These are phyloP conservation scores for Tylopilus intermedius DNA, from an alignment of 768 basidiomycete species.

Conservation along the genomic window DNA sequence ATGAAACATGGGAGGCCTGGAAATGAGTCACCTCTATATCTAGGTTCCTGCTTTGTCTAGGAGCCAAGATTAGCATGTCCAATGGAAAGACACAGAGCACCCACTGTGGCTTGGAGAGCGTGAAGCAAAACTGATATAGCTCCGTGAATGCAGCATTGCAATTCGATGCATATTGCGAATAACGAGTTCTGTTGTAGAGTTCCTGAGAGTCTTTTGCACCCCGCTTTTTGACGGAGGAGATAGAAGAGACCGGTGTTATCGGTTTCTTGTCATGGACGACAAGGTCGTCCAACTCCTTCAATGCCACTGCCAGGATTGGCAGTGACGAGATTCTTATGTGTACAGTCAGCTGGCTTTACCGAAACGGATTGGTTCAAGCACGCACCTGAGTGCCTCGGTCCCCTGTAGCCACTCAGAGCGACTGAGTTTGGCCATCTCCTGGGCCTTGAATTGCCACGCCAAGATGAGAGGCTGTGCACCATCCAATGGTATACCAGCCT, in stretches of 20 bases:
- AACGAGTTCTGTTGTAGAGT: constrained; percentile 52
- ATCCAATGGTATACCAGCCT: constrained; percentile 69
- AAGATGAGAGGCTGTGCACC: constrained; percentile 67
- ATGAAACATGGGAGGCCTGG: neutral
- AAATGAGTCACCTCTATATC: constrained; percentile 67
- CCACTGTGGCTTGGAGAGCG: constrained; percentile 66
- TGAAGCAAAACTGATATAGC: constrained; percentile 69
- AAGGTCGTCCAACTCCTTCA: constrained; percentile 61
- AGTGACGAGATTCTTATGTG: constrained; percentile 47
- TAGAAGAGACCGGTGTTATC: constrained; percentile 20
- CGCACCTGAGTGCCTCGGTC: constrained; percentile 43
- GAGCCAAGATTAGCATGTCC: constrained; percentile 4
- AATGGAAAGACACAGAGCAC: constrained; percentile 25
- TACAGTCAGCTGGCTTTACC: neutral
- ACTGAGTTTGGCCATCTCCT: constrained; percentile 69
- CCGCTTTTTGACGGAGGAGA: constrained; percentile 32
- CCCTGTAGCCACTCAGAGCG: constrained; percentile 68
- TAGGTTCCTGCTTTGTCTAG: constrained; percentile 66
- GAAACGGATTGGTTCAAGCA: neutral
- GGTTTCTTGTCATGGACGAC: constrained; percentile 47
- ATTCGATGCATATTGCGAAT: constrained; percentile 46
- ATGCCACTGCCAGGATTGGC: constrained; percentile 41
- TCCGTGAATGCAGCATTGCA: constrained; percentile 51
- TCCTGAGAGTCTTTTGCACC: constrained; percentile 26
- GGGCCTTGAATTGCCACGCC: constrained; percentile 67